phyloP scores from a whole-genome alignment of 2,329 filamentous ascomycete genomes.

The Exophiala viscosa region DNA sequence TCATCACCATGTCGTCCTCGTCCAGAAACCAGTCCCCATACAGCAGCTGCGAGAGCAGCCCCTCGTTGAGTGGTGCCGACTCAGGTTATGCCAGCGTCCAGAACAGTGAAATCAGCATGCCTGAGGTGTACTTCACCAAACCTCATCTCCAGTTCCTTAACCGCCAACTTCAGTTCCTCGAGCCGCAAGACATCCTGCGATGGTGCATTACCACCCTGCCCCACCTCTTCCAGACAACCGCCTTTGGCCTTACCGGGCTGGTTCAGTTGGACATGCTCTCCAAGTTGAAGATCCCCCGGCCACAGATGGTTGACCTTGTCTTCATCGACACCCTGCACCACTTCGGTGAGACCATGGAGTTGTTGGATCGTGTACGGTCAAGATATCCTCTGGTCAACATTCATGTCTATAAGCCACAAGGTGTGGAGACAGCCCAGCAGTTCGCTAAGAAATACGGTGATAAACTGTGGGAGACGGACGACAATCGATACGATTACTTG shows the following conservation, averaged over 20 bases:
- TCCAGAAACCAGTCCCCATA: constrained; percentile 11
- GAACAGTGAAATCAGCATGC: constrained; percentile 61
- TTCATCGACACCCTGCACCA: constrained; percentile 84
- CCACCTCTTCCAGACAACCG: constrained; percentile 80
- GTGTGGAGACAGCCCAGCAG: constrained; percentile 66
- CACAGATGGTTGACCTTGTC: constrained; percentile 53
- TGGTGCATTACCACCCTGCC: constrained; percentile 92
- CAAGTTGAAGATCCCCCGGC: constrained; percentile 47
- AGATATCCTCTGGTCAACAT: constrained; percentile 75
- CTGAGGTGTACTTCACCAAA: constrained; percentile 79
- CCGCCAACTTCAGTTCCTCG: constrained; percentile 78
- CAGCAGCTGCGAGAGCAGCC: constrained; percentile 22
- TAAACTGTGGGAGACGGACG: constrained; percentile 76
- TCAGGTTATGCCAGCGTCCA: constrained; percentile 79
- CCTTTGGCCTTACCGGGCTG: constrained; percentile 76
- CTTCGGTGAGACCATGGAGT: constrained; percentile 70
- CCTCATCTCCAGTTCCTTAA: constrained; percentile 89
- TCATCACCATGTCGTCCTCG: constrained; percentile 14
- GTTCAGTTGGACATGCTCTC: constrained; percentile 71
- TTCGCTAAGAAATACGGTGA: constrained; percentile 80
- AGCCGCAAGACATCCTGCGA: constrained; percentile 83
- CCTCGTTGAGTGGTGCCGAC: constrained; percentile 50
- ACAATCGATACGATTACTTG: constrained; percentile 91
- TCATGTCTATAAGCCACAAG: constrained; percentile 85
- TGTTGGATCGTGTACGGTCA: constrained; percentile 69